Evolutionary conservation across 179 eudicot genomes (phyloP).

Genomic region (Sideroxylon spinosum): DNA sequence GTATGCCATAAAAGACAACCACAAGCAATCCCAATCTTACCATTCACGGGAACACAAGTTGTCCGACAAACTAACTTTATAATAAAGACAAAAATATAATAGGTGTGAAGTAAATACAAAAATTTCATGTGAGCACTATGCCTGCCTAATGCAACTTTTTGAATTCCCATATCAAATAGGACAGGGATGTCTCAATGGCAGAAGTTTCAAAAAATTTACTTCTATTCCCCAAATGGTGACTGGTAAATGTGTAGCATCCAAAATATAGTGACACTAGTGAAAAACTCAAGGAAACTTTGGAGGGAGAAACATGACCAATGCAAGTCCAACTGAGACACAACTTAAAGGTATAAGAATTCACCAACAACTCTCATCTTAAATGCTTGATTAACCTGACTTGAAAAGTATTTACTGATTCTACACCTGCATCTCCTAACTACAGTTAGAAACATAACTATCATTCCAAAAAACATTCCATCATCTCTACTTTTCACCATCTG

Average conservation of each 20-base stretch:
- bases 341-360: neutral
- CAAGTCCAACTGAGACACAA: neutral
- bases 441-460: neutral
- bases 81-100: neutral
- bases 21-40: neutral
- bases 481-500: neutral
- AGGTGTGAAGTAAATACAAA: neutral
- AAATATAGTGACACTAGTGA: neutral
- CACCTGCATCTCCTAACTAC: neutral
- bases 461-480: neutral
- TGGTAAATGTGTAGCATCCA: neutral
- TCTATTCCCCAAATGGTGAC: neutral
- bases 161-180: neutral
- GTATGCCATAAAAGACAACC: neutral
- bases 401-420: neutral
- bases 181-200: neutral
- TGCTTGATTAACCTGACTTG: neutral
- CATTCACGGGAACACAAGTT: neutral
- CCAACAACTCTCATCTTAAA: neutral
- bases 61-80: neutral
- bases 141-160: neutral
- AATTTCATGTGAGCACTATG: neutral
- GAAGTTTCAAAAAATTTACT: neutral
- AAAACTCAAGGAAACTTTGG: neutral
- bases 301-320: neutral